Evolutionary conservation across 176 grass and related monocot genomes (phyloP), one percentile per base, ranked within the genome.

Genomic region (Poa pratensis): DNA sequence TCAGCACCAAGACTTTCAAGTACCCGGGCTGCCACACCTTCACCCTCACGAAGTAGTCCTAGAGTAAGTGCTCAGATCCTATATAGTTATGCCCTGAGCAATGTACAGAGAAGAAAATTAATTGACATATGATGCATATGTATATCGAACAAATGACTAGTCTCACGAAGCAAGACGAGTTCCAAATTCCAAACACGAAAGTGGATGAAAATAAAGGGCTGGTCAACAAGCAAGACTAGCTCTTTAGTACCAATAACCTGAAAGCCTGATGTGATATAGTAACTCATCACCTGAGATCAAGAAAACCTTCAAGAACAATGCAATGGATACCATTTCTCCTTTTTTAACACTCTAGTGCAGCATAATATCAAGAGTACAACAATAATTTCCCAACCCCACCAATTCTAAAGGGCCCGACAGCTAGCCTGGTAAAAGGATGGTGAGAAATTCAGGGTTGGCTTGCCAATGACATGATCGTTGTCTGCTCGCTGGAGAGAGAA

Each of bases 1-100:
- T 99, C 96, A 87, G 96, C 93, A 76, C 93, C 91, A 83, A 99
- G 93, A 80, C 86, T 96, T 89, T 99, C 96, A 37, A 96, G 91
- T 46, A 99, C 96, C 60, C 91, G 81, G 39, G 91, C 90, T 52
- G 96, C 96, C 28, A 95, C 91, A 90, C 93, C 96, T 90, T 99
- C 96, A 83, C 96, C 96, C 77, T 99, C 96, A 70, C 93, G 89
- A 80, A 96, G 90, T 67, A 99, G 51, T 7, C 96, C 96, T 61
- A 99, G 88, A 99, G 91, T 61, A 99, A 84, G 50, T 99, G 96
- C 72, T 96, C 96, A 75, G 93, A 95, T 87, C 96, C 96, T 72
- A 99, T 92, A 73, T 96, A 96, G 75, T 99, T 99, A 86, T 99
- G 96, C 43, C 93, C 93, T 97, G 87, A 80, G 79, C 19, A 87